These are phyloP conservation scores for Cudoniella acicularis DNA, from an alignment of 495 filamentous ascomycete genomes.

Conservation along the genomic window DNA sequence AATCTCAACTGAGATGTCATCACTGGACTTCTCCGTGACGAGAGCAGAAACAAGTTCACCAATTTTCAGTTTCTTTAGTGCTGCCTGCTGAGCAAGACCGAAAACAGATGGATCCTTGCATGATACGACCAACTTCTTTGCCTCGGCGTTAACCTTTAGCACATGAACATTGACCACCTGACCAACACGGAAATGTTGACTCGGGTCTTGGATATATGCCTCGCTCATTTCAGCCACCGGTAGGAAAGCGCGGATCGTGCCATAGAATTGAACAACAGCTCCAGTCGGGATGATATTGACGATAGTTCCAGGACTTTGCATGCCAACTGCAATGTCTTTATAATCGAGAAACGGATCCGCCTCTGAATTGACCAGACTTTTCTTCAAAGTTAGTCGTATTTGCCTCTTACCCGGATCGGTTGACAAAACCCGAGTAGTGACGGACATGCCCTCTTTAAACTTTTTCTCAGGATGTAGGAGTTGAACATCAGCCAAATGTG, in stretches of 20 bases:
- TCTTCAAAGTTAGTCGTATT: conserved; percentile 88
- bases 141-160: conserved; percentile 68
- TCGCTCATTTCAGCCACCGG: conserved; percentile 97
- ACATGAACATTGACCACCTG: conserved; percentile 89
- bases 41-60: conserved; percentile 71
- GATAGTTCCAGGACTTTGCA: conserved; percentile 79
- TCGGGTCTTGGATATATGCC: conserved; percentile 84
- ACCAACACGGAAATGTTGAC: conserved; percentile 81
- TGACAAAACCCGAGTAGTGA: conserved; percentile 81
- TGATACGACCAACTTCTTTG: conserved; percentile 74
- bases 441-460: conserved; percentile 80
- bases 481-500: conserved; percentile 81
- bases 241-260: conserved; percentile 74
- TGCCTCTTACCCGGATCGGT: conserved; percentile 71
- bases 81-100: conserved; percentile 67
- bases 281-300: conserved; percentile 72
- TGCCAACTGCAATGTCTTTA: conserved; percentile 60
- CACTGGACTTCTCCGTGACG: conserved; percentile 80
- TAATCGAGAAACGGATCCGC: conserved; percentile 71
- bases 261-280: conserved; percentile 92
- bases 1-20: conserved; percentile 74
- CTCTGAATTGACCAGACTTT: conserved; percentile 87
- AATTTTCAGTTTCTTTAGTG: conserved; percentile 64
- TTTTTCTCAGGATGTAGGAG: conserved; percentile 94
- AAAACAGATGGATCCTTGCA: conserved; percentile 85